These are phyloP conservation scores for Solanum hybrid DNA, from an alignment of 305 asterid species.

Conservation along the genomic window DNA sequence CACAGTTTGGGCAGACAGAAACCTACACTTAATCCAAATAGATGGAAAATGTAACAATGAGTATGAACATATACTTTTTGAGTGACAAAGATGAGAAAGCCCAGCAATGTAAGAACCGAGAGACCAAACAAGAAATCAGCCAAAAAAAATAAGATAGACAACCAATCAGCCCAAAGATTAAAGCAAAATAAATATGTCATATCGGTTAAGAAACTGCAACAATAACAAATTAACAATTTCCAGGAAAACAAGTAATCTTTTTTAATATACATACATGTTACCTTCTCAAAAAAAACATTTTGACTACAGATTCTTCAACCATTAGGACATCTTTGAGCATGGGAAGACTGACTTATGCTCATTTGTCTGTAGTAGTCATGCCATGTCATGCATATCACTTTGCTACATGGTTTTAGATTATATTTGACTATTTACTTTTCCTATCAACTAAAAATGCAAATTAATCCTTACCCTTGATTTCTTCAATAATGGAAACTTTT, in stretches of 20 bases:
- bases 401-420: background rate
- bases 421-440: background rate
- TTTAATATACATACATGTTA: background rate
- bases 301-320: background rate
- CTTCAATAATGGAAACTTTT: background rate
- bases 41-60: background rate
- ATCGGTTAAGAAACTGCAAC: background rate
- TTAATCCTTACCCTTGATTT: background rate
- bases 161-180: background rate
- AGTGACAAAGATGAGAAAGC: background rate
- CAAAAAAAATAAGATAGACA: background rate
- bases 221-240: background rate
- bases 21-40: slow-evolving; percentile 42
- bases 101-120: background rate
- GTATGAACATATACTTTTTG: background rate
- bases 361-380: background rate
- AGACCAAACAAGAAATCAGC: background rate
- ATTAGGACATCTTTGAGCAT: background rate
- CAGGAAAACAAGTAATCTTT: background rate
- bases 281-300: background rate
- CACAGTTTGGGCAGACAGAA: slow-evolving; percentile 95
- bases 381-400: background rate
- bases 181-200: background rate
- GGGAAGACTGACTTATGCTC: background rate
- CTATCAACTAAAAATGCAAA: background rate